Base-by-base conservation (phyloP, 495 filamentous ascomycete genomes). In the Aspergillus bridgeri region DNA sequence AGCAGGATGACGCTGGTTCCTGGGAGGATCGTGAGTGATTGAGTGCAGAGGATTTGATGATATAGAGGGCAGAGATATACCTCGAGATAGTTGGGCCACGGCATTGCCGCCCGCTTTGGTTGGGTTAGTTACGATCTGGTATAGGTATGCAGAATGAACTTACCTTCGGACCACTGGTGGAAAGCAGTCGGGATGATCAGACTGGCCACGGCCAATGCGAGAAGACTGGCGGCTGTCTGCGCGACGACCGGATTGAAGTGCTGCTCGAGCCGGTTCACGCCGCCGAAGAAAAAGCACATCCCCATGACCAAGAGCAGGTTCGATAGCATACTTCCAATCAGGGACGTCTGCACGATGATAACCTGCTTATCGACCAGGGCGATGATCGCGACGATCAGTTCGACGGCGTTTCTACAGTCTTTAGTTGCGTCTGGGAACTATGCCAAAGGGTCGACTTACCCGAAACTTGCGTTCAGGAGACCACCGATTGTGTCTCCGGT, bases 201-300 rank as follows among this genome's bases (percentile, higher is more conserved):
- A 69, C 81, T 86, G 53, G 81, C 87, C 13, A 95, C 88, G 17
- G 89, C 87, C 19, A 97, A 75, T 3, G 91, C 85, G 2, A 97
- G 79, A 15, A 97, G 71, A 73, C 85, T 89, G 24, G 91, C 85
- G 1, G 92, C 91, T 0, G 92, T 97, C 68, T 96, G 91, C 1
- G 92, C 92, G n/a, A 97, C 92, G 3, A 88, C 89, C 2, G 89
- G 83, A 74, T 97, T 97, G 81, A 97, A 97, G 68, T 84, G 86
- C 62, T 97, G 92, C 65, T 96, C 88, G 27, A 82, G 59, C 20
- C 92, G 85, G 49, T 87, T 84, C 48, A 94, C 69, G 25, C 92
- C 92, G 27, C 92, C 92, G 51, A 88, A 88, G 74, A 95, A 91
- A 79, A 97, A 97, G 67, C 86, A 92, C 87, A 94, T 92, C 18